These are phyloP conservation scores for Flaveria robusta DNA, from an alignment of 129 eudicot species.

Conservation along the genomic window DNA sequence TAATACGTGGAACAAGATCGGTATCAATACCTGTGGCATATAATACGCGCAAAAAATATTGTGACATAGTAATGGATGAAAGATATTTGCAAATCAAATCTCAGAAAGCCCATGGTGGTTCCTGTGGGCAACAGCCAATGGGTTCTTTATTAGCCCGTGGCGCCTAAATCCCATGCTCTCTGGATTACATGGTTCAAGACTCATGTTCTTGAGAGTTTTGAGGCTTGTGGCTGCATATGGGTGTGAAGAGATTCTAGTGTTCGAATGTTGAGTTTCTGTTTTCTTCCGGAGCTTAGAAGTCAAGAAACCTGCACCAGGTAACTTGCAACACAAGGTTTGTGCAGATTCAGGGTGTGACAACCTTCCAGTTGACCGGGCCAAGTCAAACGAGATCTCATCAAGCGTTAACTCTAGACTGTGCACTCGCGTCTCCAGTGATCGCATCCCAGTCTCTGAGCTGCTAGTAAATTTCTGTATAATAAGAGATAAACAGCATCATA, in stretches of 20 bases:
- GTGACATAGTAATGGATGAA: conserved; percentile 13
- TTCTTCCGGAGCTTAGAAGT: conserved; percentile 74
- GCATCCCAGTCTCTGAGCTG: conserved; percentile 81
- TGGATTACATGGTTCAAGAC: conserved; percentile 29
- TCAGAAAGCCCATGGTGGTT: conserved; percentile 39
- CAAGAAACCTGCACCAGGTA: conserved; percentile 79
- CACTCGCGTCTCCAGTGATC: conserved; percentile 75
- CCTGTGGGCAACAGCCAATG: conserved; percentile 63
- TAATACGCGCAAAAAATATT: background rate
- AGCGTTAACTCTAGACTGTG: conserved; percentile 78
- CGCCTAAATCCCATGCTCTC: conserved; percentile 45
- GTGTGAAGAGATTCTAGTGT: conserved; percentile 36
- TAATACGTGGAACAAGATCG: background rate
- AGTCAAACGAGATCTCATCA: conserved; percentile 80
- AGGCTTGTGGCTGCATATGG: conserved; percentile 33
- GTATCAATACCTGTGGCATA: conserved; percentile 4
- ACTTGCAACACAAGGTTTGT: conserved; percentile 63
- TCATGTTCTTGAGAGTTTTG: conserved; percentile 28
- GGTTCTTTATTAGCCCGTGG: conserved; percentile 61
- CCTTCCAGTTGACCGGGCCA: conserved; percentile 76
- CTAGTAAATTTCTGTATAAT: conserved; percentile 64
- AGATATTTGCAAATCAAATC: conserved; percentile 30
- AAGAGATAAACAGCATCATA: background rate
- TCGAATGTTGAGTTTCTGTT: conserved; percentile 45
- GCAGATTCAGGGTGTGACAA: conserved; percentile 48